Conservation (phyloP, 495 filamentous ascomycete species). For the Daldinia bambusicola region DNA sequence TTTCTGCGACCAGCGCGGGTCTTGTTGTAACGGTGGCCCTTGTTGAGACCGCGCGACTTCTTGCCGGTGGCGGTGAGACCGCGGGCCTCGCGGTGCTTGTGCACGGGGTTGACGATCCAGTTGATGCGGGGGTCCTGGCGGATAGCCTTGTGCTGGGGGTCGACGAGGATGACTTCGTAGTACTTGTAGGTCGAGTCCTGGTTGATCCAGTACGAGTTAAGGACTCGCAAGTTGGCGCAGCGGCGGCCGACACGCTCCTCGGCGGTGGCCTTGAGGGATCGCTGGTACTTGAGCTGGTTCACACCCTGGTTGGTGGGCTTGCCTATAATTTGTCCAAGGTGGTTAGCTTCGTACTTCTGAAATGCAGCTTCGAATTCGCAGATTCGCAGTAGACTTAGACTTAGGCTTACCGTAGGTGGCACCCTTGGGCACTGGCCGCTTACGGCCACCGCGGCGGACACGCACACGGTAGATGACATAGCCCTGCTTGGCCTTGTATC, state of each 20-base stretch:
- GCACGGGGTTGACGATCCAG: constrained; percentile 99
- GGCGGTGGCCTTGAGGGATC: constrained; percentile 93
- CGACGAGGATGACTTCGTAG: constrained; percentile 99
- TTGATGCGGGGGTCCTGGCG: constrained; percentile 98
- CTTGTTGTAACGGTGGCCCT: constrained; percentile 99
- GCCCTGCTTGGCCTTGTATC: constrained; percentile 99
- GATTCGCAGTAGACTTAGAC: no score
- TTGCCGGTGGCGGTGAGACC: constrained; percentile 98
- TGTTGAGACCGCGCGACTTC: constrained; percentile 98
- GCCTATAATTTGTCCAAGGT: constrained; percentile 62
- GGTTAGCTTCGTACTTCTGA: constrained; percentile 26
- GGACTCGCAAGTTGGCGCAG: constrained; percentile 96
- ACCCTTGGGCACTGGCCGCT: constrained; percentile 95
- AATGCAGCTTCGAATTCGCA: neutral
- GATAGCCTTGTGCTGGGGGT: constrained; percentile 99
- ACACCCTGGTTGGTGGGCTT: constrained; percentile 99
- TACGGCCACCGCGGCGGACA: constrained; percentile 96
- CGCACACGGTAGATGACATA: constrained; percentile 99
- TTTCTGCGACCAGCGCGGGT: constrained; percentile 93
- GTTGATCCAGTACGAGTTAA: constrained; percentile 99
- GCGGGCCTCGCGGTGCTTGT: constrained; percentile 99
- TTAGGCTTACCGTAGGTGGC: constrained; percentile 88
- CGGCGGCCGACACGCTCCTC: constrained; percentile 99
- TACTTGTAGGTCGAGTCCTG: constrained; percentile 99
- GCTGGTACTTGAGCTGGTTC: constrained; percentile 99